These are phyloP conservation scores for Talinum fruticosum DNA, from an alignment of 148 eudicot species.

Conservation along the genomic window DNA sequence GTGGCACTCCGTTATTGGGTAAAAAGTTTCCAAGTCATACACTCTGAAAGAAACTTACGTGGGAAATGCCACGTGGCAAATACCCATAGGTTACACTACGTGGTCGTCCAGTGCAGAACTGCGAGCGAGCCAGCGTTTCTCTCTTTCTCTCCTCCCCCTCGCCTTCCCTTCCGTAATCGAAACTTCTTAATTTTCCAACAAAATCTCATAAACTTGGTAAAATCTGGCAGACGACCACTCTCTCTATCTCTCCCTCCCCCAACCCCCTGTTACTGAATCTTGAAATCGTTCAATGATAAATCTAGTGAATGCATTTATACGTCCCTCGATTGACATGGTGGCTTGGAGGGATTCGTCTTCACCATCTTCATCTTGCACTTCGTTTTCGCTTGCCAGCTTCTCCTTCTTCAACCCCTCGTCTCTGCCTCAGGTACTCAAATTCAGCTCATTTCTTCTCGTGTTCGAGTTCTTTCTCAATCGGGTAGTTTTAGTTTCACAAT, in stretches of 20 bases:
- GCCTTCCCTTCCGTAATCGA: neutral
- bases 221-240: neutral
- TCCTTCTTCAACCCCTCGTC: slow-evolving; percentile 83
- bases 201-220: neutral
- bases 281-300: slow-evolving; percentile 31
- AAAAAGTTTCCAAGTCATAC: neutral
- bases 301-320: slow-evolving; percentile 26
- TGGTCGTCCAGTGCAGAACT: slow-evolving; percentile 27
- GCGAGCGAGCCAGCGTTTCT: no score
- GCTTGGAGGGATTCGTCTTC: slow-evolving; percentile 71
- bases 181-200: neutral
- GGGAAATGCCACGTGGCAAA: slow-evolving; percentile 23
- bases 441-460: neutral
- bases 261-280: neutral
- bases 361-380: slow-evolving; percentile 64
- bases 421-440: slow-evolving; percentile 59
- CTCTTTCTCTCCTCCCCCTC: neutral
- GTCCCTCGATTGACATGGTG: slow-evolving; percentile 48
- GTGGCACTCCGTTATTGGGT: neutral
- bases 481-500: neutral
- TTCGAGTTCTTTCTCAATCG: neutral
- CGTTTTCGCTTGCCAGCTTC: slow-evolving; percentile 67
- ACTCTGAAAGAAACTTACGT: neutral
- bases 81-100: slow-evolving; percentile 32
- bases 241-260: neutral